phyloP scores from a whole-genome alignment of 257 asterid species.

The Solanum piurae region DNA sequence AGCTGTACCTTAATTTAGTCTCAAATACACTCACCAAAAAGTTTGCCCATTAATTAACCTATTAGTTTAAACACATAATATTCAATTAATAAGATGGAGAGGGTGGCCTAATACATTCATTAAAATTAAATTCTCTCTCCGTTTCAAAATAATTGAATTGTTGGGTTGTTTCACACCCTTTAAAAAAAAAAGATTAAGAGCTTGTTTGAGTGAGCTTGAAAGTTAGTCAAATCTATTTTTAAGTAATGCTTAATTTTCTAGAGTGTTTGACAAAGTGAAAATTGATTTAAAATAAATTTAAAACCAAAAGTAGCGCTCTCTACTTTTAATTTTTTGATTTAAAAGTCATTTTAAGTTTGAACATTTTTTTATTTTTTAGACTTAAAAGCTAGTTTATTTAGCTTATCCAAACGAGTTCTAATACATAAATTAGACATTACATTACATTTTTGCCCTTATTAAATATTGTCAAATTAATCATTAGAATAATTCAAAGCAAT shows the following conservation, averaged over 20 bases:
- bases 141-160: too few species aligned
- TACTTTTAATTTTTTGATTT: too few species aligned
- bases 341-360: not conserved
- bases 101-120: not conserved
- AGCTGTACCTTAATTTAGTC: not conserved
- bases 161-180: not conserved
- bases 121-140: not conserved
- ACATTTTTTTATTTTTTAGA: too few species aligned
- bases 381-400: too few species aligned
- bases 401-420: not conserved
- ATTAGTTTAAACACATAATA: not conserved
- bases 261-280: not conserved
- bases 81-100: not conserved
- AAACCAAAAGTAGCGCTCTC: too few species aligned
- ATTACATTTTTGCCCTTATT: too few species aligned
- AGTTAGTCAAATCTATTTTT: too few species aligned
- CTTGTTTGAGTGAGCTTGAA: too few species aligned
- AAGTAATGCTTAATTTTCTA: too few species aligned
- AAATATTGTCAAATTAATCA: not conserved
- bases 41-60: not conserved
- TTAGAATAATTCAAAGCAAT: not conserved
- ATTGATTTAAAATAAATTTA: too few species aligned
- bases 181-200: too few species aligned
- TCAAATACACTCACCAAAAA: not conserved
- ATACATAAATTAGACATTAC: not conserved